Percentiles rank a stretch among this genome's conserved stretches.
phyloP scores from a whole-genome alignment of 169 alveolate species.

The Plasmodium adleri region DNA sequence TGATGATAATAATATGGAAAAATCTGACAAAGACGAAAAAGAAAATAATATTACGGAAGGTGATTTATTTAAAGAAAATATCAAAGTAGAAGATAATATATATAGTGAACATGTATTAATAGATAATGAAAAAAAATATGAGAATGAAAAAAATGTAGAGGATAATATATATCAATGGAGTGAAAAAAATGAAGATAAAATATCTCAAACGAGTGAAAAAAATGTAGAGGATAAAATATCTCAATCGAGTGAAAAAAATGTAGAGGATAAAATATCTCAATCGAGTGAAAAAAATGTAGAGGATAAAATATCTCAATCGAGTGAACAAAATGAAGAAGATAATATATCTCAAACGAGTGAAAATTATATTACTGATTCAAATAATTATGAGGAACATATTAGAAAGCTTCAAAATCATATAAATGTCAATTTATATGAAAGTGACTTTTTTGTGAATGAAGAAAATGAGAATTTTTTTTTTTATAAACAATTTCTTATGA shows the following conservation, averaged over 20 bases:
- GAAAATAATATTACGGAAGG: not conserved
- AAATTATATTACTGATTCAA: not conserved
- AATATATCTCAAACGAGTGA: not conserved
- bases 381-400: conserved; percentile 13
- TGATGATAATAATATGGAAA: not conserved
- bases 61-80: conserved; percentile 26
- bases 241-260: conserved; percentile 49
- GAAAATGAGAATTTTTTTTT: conserved; percentile 65
- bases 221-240: not conserved
- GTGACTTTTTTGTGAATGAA: conserved; percentile 64
- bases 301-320: conserved; percentile 1
- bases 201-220: too few relatives aligned
- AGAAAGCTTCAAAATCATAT: conserved; percentile 41
- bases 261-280: conserved; percentile 27
- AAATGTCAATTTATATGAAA: conserved; percentile 32
- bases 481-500: conserved; percentile 52
- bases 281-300: conserved; percentile 14
- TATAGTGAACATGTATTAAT: conserved; percentile 51
- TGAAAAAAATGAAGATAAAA: conserved; percentile 71
- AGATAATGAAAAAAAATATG: conserved; percentile 1
- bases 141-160: not conserved
- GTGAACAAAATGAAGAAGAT: not conserved
- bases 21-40: conserved; percentile 6
- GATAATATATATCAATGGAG: conserved; percentile 20
- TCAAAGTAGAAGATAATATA: conserved; percentile 26